Conservation (phyloP, 805 yeast genomes). For the Zygoascus ofunaensis region DNA sequence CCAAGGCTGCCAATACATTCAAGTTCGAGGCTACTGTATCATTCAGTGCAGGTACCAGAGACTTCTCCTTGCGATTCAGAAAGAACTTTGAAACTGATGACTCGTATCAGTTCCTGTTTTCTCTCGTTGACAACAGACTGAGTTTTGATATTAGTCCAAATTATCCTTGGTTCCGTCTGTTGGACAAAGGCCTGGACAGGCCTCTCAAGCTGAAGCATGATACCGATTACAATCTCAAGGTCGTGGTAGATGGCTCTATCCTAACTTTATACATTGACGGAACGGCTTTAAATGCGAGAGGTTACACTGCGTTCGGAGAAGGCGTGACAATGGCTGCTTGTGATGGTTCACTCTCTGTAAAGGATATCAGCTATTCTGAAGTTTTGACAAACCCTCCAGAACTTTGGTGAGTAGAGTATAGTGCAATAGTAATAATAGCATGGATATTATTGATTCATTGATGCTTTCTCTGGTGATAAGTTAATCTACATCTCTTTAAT, state of each 20-base stretch:
- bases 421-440: too few species aligned
- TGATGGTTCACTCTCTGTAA: too few species aligned
- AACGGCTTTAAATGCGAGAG: conserved; percentile 4
- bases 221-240: conserved; percentile 2
- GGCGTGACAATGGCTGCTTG: conserved; percentile 3
- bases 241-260: conserved; percentile 5
- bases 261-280: conserved; percentile 4
- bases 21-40: not conserved
- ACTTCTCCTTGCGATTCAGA: conserved; percentile 4
- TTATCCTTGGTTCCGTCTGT: conserved; percentile 6
- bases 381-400: too few species aligned
- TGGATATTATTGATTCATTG: too few species aligned
- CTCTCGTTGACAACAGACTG: conserved; percentile 3
- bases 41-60: conserved; percentile 3
- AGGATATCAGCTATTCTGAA: too few species aligned
- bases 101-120: conserved; percentile 4
- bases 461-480: too few species aligned
- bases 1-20: not conserved
- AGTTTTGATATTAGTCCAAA: conserved; percentile 5
- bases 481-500: too few species aligned
- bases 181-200: conserved; percentile 4
- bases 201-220: conserved; percentile 5
- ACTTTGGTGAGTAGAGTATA: too few species aligned
- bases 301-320: conserved; percentile 4
- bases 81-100: conserved; percentile 4